Evolutionary conservation across 2,329 filamentous ascomycete genomes (phyloP).

Genomic region (Neopestalotiopsis rosae): DNA sequence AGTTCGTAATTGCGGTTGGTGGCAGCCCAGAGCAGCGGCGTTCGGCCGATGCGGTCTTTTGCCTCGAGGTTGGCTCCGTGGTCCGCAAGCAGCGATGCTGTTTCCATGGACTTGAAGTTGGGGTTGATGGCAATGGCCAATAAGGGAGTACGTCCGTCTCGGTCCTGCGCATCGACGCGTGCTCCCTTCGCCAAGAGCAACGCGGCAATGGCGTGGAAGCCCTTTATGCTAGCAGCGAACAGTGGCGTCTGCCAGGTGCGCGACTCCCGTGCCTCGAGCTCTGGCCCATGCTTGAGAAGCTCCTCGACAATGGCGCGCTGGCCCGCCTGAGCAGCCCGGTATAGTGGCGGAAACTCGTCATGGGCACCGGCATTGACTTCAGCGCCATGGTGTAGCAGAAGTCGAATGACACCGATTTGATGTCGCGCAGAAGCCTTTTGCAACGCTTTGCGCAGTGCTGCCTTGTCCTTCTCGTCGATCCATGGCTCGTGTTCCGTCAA

Average conservation of each 20-base stretch:
- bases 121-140: conserved; percentile 40
- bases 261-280: conserved; percentile 37
- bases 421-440: conserved; percentile 43
- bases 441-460: conserved; percentile 42
- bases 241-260: conserved; percentile 42
- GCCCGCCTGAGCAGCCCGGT: conserved; percentile 44
- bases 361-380: conserved; percentile 41
- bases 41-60: conserved; percentile 54
- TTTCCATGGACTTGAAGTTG: conserved; percentile 42
- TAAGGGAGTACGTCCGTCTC: conserved; percentile 42
- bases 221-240: conserved; percentile 40
- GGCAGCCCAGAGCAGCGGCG: conserved; percentile 63
- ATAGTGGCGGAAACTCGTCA: conserved; percentile 41
- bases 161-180: conserved; percentile 39
- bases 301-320: conserved; percentile 39
- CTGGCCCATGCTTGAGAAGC: conserved; percentile 38
- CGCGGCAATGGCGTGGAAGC: conserved; percentile 38
- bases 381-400: conserved; percentile 44
- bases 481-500: conserved; percentile 40
- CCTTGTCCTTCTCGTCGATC: conserved; percentile 38
- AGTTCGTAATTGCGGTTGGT: conserved; percentile 59
- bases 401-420: conserved; percentile 39
- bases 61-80: conserved; percentile 40
- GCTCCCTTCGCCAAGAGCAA: conserved; percentile 39
- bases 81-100: conserved; percentile 45